A percentile compares a stretch with the other conserved stretches of the same genome.
phyloP scores from a whole-genome alignment of 164 flowering plant species.

The Akebia trifoliata region DNA sequence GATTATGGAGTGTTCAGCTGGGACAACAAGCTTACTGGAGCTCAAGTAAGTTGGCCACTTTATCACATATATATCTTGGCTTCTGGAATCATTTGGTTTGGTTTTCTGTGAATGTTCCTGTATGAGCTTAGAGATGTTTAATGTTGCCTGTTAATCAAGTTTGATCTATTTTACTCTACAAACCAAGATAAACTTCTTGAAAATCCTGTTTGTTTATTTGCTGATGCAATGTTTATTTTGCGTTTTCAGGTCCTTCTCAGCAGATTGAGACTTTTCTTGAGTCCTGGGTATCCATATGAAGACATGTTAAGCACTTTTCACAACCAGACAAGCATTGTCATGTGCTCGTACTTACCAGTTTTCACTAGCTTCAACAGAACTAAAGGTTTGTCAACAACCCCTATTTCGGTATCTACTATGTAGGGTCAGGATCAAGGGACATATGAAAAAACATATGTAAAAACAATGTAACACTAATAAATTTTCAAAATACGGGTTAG shows the following conservation, averaged over 20 bases:
- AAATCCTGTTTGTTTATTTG: background rate
- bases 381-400: conserved; percentile 49
- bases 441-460: no score
- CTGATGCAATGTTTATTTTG: background rate
- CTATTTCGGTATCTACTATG: background rate
- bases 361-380: conserved; percentile 82
- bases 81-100: no score
- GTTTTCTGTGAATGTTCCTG: no score
- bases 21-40: conserved; percentile 97
- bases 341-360: conserved; percentile 87
- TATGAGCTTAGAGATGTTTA: no score
- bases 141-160: no score
- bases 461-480: no score
- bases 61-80: no score
- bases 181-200: background rate
- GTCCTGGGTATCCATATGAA: conserved; percentile 98
- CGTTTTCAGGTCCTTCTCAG: conserved; percentile 70
- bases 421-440: no score
- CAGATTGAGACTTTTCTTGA: conserved; percentile 83
- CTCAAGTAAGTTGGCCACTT: conserved; percentile 77
- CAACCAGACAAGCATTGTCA: conserved; percentile 82
- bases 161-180: no score
- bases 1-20: conserved; percentile 90
- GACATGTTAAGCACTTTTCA: conserved; percentile 82
- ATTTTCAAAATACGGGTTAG: no score